A percentile compares a stretch with the other conserved stretches of the same genome.
These are phyloP conservation scores for Lagenaria siceraria DNA, from an alignment of 306 rosid species.

Conservation along the genomic window DNA sequence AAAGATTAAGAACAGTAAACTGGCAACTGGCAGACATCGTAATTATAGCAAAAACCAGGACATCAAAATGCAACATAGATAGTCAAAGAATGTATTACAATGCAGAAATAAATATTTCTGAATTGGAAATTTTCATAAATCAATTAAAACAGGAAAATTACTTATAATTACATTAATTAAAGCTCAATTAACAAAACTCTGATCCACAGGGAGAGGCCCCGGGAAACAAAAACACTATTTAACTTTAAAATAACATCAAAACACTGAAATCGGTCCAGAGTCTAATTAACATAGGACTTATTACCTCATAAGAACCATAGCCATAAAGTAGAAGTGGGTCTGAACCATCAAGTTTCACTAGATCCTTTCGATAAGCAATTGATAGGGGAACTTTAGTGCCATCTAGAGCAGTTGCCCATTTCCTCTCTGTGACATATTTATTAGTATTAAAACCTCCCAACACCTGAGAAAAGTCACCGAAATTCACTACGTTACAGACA, in stretches of 20 bases:
- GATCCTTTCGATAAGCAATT: constrained; percentile 67
- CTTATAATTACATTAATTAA: not conserved
- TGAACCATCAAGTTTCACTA: constrained; percentile 77
- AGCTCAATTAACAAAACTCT: not conserved
- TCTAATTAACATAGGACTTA: not conserved
- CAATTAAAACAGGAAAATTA: not conserved
- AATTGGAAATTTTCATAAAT: constrained; percentile 2
- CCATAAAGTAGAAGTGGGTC: constrained; percentile 88
- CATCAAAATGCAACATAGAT: not conserved
- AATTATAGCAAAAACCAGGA: not conserved
- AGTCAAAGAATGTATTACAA: not conserved
- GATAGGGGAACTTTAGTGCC: constrained; percentile 80
- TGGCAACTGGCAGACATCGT: not conserved
- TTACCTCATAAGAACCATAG: constrained; percentile 96
- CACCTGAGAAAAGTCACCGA: constrained; percentile 33
- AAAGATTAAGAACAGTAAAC: not conserved
- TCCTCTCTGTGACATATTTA: constrained; percentile 73
- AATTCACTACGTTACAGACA: constrained; percentile 1
- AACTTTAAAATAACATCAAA: not conserved
- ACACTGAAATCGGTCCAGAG: not conserved
- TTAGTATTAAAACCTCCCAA: constrained; percentile 77
- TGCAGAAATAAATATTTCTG: not conserved
- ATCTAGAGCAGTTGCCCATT: constrained; percentile 69
- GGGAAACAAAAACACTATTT: not conserved
- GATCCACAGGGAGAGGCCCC: not conserved